A percentile compares a stretch with the other conserved stretches of the same genome.
These are phyloP conservation scores for Cyberlindnera misumaiensis DNA, from an alignment of 805 yeast genomes.

Conservation along the genomic window DNA sequence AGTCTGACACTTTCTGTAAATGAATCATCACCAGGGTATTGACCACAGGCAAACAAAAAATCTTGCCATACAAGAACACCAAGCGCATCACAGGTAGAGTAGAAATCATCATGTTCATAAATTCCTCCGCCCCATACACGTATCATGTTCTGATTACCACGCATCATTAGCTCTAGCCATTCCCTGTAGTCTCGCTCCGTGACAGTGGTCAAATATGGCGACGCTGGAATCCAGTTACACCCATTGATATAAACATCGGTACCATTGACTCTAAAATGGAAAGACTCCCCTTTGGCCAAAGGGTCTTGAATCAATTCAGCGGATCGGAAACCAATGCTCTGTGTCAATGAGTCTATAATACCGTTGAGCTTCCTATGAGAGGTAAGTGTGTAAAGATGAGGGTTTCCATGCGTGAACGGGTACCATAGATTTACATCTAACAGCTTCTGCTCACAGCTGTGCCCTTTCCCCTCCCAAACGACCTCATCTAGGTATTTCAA, in stretches of 20 bases:
- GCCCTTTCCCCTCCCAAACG: constrained; percentile 8
- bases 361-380: not conserved
- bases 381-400: constrained; percentile 7
- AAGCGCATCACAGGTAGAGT: constrained; percentile 10
- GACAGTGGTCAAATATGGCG: constrained; percentile 8
- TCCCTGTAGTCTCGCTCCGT: constrained; percentile 8
- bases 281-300: constrained; percentile 9
- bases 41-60: constrained; percentile 53
- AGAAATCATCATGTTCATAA: constrained; percentile 13
- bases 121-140: constrained; percentile 19
- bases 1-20: constrained; percentile 29
- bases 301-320: constrained; percentile 12
- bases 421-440: constrained; percentile 9
- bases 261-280: constrained; percentile 14
- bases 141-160: constrained; percentile 17
- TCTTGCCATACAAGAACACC: constrained; percentile 47
- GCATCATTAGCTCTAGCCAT: constrained; percentile 7
- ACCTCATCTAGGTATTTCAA: constrained; percentile 3
- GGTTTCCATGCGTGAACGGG: constrained; percentile 16
- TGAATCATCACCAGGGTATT: constrained; percentile 37
- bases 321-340: constrained; percentile 13
- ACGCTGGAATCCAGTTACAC: constrained; percentile 17
- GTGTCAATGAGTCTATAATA: constrained; percentile 2
- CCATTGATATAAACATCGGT: constrained; percentile 13
- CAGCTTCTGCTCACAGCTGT: not conserved